A percentile compares a stretch with the other conserved stretches of the same genome.
Evolutionary conservation across 805 yeast species (phyloP).

Genomic region (Spathaspora hagerdaliae): DNA sequence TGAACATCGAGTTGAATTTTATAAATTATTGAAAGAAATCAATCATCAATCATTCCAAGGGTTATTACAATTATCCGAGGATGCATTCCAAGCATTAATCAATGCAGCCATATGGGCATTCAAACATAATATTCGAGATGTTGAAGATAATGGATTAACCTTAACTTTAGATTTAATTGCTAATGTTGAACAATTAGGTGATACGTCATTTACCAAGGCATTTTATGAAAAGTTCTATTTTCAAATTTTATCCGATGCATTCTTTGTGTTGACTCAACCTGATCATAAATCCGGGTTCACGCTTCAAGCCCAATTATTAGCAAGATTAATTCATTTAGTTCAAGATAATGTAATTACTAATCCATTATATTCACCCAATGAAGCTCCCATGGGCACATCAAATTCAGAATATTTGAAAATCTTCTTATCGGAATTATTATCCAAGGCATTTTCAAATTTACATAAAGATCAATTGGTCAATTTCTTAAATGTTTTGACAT

Average conservation of each 20-base stretch:
- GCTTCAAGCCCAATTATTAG: slow-evolving; percentile 78
- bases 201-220: slow-evolving; percentile 69
- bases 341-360: slow-evolving; percentile 69
- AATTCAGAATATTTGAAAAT: slow-evolving; percentile 76
- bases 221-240: slow-evolving; percentile 87
- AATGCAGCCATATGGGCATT: slow-evolving; percentile 98
- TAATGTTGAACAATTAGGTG: slow-evolving; percentile 77
- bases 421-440: slow-evolving; percentile 75
- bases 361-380: slow-evolving; percentile 76
- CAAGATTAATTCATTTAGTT: slow-evolving; percentile 79
- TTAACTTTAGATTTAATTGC: slow-evolving; percentile 78
- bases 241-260: slow-evolving; percentile 86
- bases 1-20: slow-evolving; percentile 95
- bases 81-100: slow-evolving; percentile 84
- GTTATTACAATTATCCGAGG: slow-evolving; percentile 81
- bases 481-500: slow-evolving; percentile 73
- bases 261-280: slow-evolving; percentile 89
- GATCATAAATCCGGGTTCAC: slow-evolving; percentile 97
- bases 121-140: slow-evolving; percentile 95
- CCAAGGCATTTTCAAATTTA: slow-evolving; percentile 89
- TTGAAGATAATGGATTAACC: slow-evolving; percentile 86
- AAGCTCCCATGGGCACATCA: slow-evolving; percentile 81
- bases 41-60: slow-evolving; percentile 83
- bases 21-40: slow-evolving; percentile 82
- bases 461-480: slow-evolving; percentile 76